phyloP scores from a whole-genome alignment of 176 grass and related monocot genomes.

The Hyparrhenia diplandra region DNA sequence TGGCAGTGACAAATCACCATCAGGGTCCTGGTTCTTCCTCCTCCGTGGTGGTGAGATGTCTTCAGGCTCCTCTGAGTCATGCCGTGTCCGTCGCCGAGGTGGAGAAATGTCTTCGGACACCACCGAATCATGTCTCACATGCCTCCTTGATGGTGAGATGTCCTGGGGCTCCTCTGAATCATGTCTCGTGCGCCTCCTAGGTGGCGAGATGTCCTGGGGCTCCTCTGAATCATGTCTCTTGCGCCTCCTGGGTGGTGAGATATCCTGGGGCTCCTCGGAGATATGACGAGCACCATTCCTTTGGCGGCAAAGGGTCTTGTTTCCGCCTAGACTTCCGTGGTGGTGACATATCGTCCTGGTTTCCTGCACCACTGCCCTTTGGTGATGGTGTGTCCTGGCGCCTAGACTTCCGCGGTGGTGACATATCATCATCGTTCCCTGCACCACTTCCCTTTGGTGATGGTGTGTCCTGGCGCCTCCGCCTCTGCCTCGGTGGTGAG shows the following conservation, averaged over 20 bases:
- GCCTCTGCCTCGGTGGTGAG: slow-evolving; percentile 42
- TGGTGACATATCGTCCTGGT: slow-evolving; percentile 40
- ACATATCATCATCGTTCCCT: slow-evolving; percentile 28
- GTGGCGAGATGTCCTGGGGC: slow-evolving; percentile 17
- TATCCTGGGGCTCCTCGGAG: slow-evolving; percentile 20
- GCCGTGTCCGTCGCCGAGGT: too few relatives aligned
- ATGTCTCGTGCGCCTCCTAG: slow-evolving; percentile 15
- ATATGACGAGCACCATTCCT: slow-evolving; percentile 17
- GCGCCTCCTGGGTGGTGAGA: slow-evolving; percentile 19
- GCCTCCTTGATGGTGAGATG: slow-evolving; percentile 41
- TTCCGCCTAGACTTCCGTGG: slow-evolving; percentile 26
- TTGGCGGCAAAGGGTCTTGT: slow-evolving; percentile 15
- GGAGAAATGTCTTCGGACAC: too few relatives aligned
- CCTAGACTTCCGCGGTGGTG: slow-evolving; percentile 36
- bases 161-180: slow-evolving; percentile 30
- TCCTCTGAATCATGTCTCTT: slow-evolving; percentile 36
- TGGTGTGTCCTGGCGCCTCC: slow-evolving; percentile 27
- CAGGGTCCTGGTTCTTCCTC: neutral
- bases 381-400: slow-evolving; percentile 34
- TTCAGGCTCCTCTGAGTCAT: slow-evolving; percentile 12
- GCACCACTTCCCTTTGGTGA: slow-evolving; percentile 26
- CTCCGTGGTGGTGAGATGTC: slow-evolving; percentile 41
- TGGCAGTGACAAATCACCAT: slow-evolving; percentile 37
- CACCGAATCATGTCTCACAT: too few relatives aligned
- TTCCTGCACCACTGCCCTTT: slow-evolving; percentile 10